Base-by-base conservation (phyloP, 768 basidiomycete species). In the Kwoniella dendrophila region DNA sequence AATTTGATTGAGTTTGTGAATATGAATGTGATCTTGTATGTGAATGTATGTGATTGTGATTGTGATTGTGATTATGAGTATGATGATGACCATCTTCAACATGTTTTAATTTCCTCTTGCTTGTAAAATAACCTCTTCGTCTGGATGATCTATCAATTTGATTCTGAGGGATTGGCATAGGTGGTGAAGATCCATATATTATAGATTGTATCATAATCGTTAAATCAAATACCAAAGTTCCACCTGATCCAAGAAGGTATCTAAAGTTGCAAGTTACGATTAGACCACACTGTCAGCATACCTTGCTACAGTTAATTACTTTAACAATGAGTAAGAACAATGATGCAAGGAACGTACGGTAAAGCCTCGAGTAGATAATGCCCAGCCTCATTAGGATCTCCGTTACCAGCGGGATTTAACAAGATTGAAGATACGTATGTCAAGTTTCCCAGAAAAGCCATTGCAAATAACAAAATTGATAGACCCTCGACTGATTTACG, bases 401-500 rank as follows among this genome's bases (percentile, higher is more conserved):
- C 62, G 14, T 49, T 52, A 27, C 73, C 76, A 18, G 74, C 56
- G 5, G 91, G 88, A 40, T 90, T 90, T 7, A 86, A 83, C n/a
- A 96, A 75, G 70, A 97, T 90, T 2, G 92, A 95, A 20, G 87
- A 79, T 48, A 95, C 95, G 78, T 99, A 98, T 75, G 95, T 92
- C 10, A 85, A 79, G 78, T 99, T 99, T 59, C 96, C 96, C 27
- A 90, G 80, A 78, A 98, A 98, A 6, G 96, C 96, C 75, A 89
- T 92, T 33, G 94, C 76, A 78, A 99, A 99, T 22, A 99, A 83
- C 73, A 88, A 88, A 80, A 98, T 90, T 16, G 94, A 95, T 30
- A 99, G 85, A 10, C 96, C 96, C 85, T 94, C 91, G 18, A 94
- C 90, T 47, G 92, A 95, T 83, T 93, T 92, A 56, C 93, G 85